Conservation (phyloP, 108 stramenopile species). For the Cyclotella sp. region DNA sequence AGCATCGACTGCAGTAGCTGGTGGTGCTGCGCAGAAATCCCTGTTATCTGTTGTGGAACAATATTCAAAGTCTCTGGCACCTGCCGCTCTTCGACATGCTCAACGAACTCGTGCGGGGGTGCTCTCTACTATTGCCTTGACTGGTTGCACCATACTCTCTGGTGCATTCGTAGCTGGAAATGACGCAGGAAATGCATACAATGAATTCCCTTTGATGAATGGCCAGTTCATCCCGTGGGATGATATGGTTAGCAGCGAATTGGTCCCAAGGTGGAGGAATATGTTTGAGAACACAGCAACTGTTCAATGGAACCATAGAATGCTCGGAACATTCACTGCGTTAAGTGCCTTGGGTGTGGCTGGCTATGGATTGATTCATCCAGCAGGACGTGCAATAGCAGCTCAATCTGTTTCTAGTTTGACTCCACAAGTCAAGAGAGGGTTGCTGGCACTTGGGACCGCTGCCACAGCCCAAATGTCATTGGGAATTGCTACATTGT, state of each 20-base stretch:
- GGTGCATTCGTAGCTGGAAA: slow-evolving; percentile 99
- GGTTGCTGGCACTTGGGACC: slow-evolving; percentile 78
- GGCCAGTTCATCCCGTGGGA: slow-evolving; percentile 90
- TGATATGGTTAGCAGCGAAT: slow-evolving; percentile 58
- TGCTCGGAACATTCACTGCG: slow-evolving; percentile 90
- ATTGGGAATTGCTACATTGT: slow-evolving; percentile 94
- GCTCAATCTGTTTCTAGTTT: slow-evolving; percentile 24
- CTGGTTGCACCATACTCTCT: slow-evolving; percentile 84
- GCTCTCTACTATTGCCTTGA: slow-evolving; percentile 68
- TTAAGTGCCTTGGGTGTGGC: slow-evolving; percentile 71
- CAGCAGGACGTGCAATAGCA: slow-evolving; percentile 26
- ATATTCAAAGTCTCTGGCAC: slow-evolving; percentile 43
- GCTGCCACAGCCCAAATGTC: slow-evolving; percentile 86
- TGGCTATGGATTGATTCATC: slow-evolving; percentile 62
- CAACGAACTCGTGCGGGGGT: slow-evolving; percentile 61
- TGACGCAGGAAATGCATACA: slow-evolving; percentile 97
- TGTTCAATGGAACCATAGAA: slow-evolving; percentile 98
- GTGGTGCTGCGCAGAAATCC: slow-evolving; percentile 15
- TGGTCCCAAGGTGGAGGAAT: slow-evolving; percentile 81
- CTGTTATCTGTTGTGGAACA: slow-evolving; percentile 41
- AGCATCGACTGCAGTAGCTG: slow-evolving; percentile 1
- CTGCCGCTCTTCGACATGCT: slow-evolving; percentile 66
- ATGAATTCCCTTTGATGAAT: slow-evolving; percentile 94
- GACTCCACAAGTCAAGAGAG: slow-evolving; percentile 77
- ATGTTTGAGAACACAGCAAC: slow-evolving; percentile 96